Evolutionary conservation across 306 rosid species (phyloP).

Genomic region (Prunus mume): DNA sequence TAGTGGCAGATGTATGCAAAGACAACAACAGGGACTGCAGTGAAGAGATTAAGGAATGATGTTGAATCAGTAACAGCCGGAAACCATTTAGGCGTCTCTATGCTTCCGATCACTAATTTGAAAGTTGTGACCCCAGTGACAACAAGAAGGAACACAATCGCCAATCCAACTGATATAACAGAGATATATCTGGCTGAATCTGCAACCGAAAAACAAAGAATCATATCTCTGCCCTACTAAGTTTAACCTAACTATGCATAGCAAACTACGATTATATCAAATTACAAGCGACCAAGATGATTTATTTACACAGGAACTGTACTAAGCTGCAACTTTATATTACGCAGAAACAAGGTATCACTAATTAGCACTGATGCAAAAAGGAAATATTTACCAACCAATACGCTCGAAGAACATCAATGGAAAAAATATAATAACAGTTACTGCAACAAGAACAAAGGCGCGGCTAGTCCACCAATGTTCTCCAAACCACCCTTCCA

Average conservation of each 20-base stretch:
- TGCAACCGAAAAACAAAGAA: slow-evolving; percentile 16
- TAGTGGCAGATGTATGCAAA: slow-evolving; percentile 45
- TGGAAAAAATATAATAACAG: slow-evolving; percentile 31
- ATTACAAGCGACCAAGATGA: no score
- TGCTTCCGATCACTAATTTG: slow-evolving; percentile 34
- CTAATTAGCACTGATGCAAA: background rate
- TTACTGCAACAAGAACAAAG: slow-evolving; percentile 32
- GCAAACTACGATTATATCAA: no score
- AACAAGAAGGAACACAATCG: slow-evolving; percentile 36
- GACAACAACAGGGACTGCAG: slow-evolving; percentile 37
- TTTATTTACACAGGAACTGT: background rate
- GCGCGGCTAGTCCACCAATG: slow-evolving; percentile 48
- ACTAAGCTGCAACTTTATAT: background rate
- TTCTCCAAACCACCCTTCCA: slow-evolving; percentile 43
- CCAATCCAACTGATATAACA: slow-evolving; percentile 39
- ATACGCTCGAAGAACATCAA: slow-evolving; percentile 37
- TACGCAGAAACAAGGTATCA: background rate
- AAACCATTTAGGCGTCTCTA: slow-evolving; percentile 32
- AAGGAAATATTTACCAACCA: slow-evolving; percentile 21
- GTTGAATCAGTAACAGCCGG: slow-evolving; percentile 28
- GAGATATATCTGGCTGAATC: slow-evolving; percentile 41
- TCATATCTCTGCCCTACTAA: background rate
- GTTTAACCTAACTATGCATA: background rate
- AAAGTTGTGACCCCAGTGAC: slow-evolving; percentile 29
- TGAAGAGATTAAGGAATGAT: slow-evolving; percentile 36